These are phyloP conservation scores for Zoysia pacifica DNA, from an alignment of 176 grass and related monocot genomes.

Conservation along the genomic window DNA sequence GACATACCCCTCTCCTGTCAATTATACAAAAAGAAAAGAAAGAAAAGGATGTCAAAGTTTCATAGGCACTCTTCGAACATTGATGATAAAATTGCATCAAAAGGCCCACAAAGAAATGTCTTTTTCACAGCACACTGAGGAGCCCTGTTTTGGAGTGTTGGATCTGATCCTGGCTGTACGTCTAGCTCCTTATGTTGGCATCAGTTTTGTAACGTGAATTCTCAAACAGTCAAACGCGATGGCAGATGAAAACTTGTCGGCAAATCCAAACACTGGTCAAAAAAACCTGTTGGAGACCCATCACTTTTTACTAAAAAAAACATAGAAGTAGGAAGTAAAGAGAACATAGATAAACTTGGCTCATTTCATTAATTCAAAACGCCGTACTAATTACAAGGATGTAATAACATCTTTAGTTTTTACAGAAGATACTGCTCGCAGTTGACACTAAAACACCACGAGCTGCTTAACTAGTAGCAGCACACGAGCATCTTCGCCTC, in stretches of 20 bases:
- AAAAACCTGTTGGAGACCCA: neutral
- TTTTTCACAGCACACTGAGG: neutral
- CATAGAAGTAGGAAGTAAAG: neutral
- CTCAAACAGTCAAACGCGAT: neutral
- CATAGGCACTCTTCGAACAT: neutral
- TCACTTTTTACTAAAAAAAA: neutral
- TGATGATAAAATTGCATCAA: neutral
- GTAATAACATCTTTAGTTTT: neutral
- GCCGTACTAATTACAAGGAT: neutral
- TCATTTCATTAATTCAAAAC: neutral
- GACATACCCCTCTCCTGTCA: neutral
- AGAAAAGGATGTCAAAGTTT: neutral
- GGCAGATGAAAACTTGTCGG: neutral
- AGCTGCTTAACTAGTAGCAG: conserved; percentile 14
- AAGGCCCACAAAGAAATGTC: neutral
- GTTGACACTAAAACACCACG: neutral
- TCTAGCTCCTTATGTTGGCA: neutral
- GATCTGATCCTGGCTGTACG: neutral
- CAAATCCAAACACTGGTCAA: neutral
- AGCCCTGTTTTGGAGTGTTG: neutral
- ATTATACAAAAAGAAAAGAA: neutral
- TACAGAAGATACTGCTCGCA: neutral
- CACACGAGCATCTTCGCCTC: conserved; percentile 58
- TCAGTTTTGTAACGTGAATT: neutral
- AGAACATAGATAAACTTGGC: neutral